Evolutionary conservation across 352 stramenopile species (phyloP), one percentile per base, ranked within the genome.

Genomic region (Phytophthora hibernalis): DNA sequence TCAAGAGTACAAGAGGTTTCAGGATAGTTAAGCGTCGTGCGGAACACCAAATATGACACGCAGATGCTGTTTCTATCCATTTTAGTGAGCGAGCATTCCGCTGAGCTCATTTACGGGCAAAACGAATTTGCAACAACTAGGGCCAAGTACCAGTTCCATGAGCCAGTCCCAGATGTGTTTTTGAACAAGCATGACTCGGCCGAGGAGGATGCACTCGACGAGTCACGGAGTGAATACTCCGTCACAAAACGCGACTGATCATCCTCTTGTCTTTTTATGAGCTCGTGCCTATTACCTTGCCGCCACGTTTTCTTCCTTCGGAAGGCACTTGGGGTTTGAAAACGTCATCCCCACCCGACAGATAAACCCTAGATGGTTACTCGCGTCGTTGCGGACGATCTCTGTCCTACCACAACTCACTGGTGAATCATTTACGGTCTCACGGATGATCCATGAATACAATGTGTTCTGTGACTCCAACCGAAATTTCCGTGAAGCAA

Each of bases 261-360:
- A 18, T 77, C 54, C 12, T 73, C 49, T 1, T 72, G 68, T 37
- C 20, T 67, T n/a, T 67, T 72, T 18, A 67, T 67, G 58, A 40
- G 22, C 2, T 67, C 57, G 0, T 28, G 61, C 0, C 38, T 70
- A 16, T 20, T 70, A 1, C 59, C 68, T 5, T 74, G 70, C 21
- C 44, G 50, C 2, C 49, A 68, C 18, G 52, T 68, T 0, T 57
- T 70, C 12, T 73, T 56, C 42, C 58, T 74, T 30, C n/a, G 50
- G 5, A 68, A 63, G 51, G 31, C 10, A 26, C 18, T 65, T 5
- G n/a, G 35, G n/a, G 1, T 45, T 51, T 16, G 40, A 76, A 28
- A 63, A 18, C 6, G 12, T 72, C 3, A 72, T 68, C 16, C 55
- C 59, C 9, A 65, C 54, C 0, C 49, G 63, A 12, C 1, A 61